These are phyloP conservation scores for Rubia tinctorum DNA, from an alignment of 305 asterid genomes.

Conservation along the genomic window DNA sequence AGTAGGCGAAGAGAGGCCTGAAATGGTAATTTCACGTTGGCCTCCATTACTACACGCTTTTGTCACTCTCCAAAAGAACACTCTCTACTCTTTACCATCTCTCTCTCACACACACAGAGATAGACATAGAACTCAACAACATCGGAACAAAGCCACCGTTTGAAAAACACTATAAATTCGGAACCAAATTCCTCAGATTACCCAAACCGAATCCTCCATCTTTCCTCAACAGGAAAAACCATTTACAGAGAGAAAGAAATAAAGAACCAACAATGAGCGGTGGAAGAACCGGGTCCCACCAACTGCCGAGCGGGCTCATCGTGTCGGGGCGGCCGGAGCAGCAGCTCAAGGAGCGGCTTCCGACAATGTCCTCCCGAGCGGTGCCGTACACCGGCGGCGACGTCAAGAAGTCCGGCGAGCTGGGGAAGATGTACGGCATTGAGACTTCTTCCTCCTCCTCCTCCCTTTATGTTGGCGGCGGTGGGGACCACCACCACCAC, in stretches of 20 bases:
- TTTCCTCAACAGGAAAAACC: too few species aligned
- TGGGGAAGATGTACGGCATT: slow-evolving; percentile 90
- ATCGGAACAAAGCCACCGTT: background rate
- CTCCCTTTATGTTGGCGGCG: background rate
- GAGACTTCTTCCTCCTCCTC: slow-evolving; percentile 23
- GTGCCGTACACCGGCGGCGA: slow-evolving; percentile 95
- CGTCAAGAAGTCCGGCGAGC: slow-evolving; percentile 88
- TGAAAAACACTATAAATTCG: background rate
- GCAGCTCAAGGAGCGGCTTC: slow-evolving; percentile 64
- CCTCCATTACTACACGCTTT: slow-evolving; percentile 7
- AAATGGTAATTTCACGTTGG: background rate
- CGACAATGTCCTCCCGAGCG: slow-evolving; percentile 66
- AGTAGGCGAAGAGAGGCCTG: background rate
- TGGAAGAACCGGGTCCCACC: slow-evolving; percentile 78
- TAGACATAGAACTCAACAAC: background rate
- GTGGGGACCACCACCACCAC: slow-evolving; percentile 20
- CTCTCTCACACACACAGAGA: slow-evolving; percentile 1
- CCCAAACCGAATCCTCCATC: background rate
- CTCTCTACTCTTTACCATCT: slow-evolving; percentile 6
- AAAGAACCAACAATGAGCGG: slow-evolving; percentile 45
- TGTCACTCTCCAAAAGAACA: background rate
- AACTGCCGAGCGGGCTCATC: slow-evolving; percentile 76
- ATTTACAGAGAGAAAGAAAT: background rate
- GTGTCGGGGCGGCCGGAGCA: slow-evolving; percentile 93
- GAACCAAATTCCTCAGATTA: background rate